Evolutionary conservation across 352 stramenopile species (phyloP).

Genomic region (Blastocystis sp.): DNA sequence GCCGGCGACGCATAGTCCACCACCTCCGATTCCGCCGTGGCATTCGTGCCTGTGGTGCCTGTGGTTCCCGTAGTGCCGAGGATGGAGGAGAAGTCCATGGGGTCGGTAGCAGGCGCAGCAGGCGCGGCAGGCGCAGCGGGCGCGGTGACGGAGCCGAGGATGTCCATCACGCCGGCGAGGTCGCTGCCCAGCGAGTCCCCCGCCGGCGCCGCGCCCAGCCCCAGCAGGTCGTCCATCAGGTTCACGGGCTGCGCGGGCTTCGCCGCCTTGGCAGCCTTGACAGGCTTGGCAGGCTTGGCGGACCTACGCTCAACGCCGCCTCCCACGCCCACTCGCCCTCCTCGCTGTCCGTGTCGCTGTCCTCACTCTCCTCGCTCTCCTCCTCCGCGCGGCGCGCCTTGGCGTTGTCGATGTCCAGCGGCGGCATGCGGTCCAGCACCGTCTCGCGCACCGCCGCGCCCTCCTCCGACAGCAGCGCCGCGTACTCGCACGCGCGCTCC

Average conservation of each 20-base stretch:
- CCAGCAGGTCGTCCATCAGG: constrained; percentile 58
- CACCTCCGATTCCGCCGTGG: no score
- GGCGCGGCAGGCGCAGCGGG: no score
- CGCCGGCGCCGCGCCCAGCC: neutral
- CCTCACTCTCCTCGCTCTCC: neutral
- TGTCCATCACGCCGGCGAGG: constrained; percentile 51
- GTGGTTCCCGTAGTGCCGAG: neutral
- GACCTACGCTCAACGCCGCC: neutral
- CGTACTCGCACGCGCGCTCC: constrained; percentile 88
- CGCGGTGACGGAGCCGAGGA: neutral
- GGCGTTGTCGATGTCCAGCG: constrained; percentile 75
- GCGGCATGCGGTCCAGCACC: constrained; percentile 77
- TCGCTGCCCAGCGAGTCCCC: neutral
- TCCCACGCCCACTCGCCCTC: neutral
- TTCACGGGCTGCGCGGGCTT: neutral
- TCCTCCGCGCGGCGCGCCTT: constrained; percentile 23
- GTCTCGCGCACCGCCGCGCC: constrained; percentile 69
- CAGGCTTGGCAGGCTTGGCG: no score
- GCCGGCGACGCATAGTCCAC: neutral
- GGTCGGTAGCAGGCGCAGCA: neutral
- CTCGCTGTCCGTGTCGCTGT: neutral
- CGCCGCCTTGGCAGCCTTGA: no score
- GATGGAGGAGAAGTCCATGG: constrained; percentile 11
- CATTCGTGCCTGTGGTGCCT: no score
- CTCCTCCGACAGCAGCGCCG: constrained; percentile 12